Percentiles rank a stretch among this genome's conserved stretches.
phyloP scores from a whole-genome alignment of 2,329 filamentous ascomycete genomes.

The Cytospora piceicola region DNA sequence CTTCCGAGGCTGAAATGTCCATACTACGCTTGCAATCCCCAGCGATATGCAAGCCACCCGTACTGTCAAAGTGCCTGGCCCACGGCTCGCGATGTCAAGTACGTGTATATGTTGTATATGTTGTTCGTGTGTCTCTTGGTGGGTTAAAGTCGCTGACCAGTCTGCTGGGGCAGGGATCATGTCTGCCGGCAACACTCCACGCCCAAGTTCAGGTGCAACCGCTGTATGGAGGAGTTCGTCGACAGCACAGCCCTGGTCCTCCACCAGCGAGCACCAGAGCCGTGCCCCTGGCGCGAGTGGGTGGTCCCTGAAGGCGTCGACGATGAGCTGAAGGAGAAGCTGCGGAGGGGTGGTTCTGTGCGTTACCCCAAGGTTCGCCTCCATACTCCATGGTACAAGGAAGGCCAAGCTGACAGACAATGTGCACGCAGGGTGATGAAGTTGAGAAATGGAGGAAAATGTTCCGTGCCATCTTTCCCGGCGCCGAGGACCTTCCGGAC shows the following conservation, averaged over 20 bases:
- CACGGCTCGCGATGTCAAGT: constrained; percentile 27
- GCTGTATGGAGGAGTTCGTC: constrained; percentile 36
- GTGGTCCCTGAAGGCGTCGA: constrained; percentile 51
- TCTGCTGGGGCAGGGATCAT: constrained; percentile 35
- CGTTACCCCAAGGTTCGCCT: constrained; percentile 24
- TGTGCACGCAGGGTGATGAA: constrained; percentile 23
- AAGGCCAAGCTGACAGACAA: constrained; percentile 18
- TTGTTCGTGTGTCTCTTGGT: neutral
- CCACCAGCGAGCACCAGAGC: constrained; percentile 34
- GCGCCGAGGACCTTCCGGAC: constrained; percentile 9
- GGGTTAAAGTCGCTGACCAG: neutral
- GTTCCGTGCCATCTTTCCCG: constrained; percentile 26
- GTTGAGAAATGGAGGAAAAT: constrained; percentile 25
- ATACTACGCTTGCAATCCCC: constrained; percentile 21
- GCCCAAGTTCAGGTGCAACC: constrained; percentile 35
- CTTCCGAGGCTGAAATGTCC: constrained; percentile 22
- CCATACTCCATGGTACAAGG: neutral
- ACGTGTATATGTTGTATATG: constrained; percentile 7
- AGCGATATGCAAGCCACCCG: constrained; percentile 20
- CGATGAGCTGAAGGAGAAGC: constrained; percentile 42
- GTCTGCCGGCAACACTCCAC: constrained; percentile 36
- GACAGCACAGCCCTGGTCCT: constrained; percentile 32
- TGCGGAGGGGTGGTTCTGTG: constrained; percentile 33
- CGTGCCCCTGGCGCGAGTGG: constrained; percentile 50
- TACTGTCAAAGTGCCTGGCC: constrained; percentile 27